Evolutionary conservation across 495 filamentous ascomycete species (phyloP), one percentile per base, ranked within the genome.

Genomic region (Chaetomium cochliodes): DNA sequence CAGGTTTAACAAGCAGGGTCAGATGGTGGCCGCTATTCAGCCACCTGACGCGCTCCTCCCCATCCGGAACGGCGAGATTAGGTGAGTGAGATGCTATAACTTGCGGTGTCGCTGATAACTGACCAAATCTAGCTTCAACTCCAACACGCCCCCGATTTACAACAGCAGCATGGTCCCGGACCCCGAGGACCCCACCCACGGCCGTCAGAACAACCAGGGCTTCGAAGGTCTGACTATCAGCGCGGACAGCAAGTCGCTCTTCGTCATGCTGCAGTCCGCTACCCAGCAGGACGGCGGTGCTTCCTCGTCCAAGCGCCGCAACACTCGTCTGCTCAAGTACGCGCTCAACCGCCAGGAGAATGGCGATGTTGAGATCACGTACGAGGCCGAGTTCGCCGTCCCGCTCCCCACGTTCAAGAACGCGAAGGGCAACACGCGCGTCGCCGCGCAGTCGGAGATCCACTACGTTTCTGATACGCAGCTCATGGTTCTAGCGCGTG

Each of bases 381-480:
- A 86, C 72, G 75, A 74, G 12, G 80, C 83, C 60, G 88, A 92
- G 72, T 92, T 86, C 74, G 86, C 88, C 16, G 88, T 92, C 26
- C 81, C 84, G 6, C 75, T 92, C 23, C 89, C 90, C 8, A 72
- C 83, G 23, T 89, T 82, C 74, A 58, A 63, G 42, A 75, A 81
- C 60, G 71, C 70, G 13, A 67, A 69, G 30, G 74, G 70, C 33
- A 77, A 79, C 54, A 72, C 69, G 8, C 76, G 79, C 63, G 85
- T 85, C 11, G 90, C 90, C n/a, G 85, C 83, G 1, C 88, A 91
- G 70, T 87, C 84, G 13, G 90, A 92, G 70, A 87, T 93, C 49
- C 85, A 87, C 68, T 81, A 83, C 65, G 75, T 94, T 50, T 84
- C 84, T 3, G 80, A 83, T 3, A 82, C 73, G 11, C 87, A 86